Conservation (phyloP, 176 grass and related monocot species). For the Guadua angustifolia region DNA sequence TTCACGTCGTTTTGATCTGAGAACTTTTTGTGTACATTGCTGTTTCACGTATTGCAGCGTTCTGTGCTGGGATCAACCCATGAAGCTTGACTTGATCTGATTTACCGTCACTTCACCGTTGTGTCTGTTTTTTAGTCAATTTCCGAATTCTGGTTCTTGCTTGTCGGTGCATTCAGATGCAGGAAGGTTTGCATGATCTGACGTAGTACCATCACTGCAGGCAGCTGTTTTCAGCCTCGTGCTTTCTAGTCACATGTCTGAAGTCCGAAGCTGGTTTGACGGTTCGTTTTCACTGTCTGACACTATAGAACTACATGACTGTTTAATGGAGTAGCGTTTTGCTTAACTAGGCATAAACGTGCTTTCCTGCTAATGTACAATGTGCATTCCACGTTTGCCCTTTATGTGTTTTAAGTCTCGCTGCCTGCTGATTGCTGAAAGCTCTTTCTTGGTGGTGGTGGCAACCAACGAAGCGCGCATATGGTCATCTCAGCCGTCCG, state of each 20-base stretch:
- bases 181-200: background rate
- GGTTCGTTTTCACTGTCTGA: background rate
- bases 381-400: background rate
- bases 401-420: background rate
- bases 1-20: background rate
- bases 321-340: background rate
- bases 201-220: background rate
- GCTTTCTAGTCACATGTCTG: background rate
- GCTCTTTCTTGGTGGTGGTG: background rate
- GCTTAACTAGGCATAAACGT: background rate
- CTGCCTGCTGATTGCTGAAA: background rate
- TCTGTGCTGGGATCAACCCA: constrained; percentile 14
- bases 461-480: background rate
- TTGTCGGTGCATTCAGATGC: background rate
- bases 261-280: background rate
- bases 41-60: background rate
- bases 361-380: background rate
- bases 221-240: background rate
- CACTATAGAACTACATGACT: background rate
- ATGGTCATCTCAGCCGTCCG: background rate
- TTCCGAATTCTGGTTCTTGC: background rate
- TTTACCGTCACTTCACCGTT: background rate
- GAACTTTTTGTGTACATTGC: background rate
- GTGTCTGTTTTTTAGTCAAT: background rate
- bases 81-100: background rate